These are phyloP conservation scores for Acorus gramineus DNA, from an alignment of 106 monocot genomes.

Conservation along the genomic window DNA sequence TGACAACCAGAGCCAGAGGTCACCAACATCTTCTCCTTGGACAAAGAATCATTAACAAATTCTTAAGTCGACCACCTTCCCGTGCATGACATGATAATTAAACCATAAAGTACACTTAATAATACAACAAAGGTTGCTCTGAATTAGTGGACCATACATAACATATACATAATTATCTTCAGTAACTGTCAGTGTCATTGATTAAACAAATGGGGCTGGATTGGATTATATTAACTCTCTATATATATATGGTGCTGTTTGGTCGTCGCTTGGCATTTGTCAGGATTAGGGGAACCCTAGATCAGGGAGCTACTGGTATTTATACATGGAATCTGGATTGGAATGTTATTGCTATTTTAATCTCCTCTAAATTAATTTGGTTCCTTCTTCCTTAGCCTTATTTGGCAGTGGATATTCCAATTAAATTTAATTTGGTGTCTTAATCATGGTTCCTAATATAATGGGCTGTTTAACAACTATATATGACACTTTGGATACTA, in stretches of 20 bases:
- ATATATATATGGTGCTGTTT: no score
- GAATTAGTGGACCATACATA: neutral
- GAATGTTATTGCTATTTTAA: neutral
- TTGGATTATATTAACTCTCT: no score
- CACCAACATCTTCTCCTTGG: conserved; percentile 4
- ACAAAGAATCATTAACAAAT: no score
- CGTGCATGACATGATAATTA: no score
- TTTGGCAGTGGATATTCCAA: conserved; percentile 30
- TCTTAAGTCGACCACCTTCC: no score
- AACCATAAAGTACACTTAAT: no score
- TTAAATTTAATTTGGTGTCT: conserved; percentile 3
- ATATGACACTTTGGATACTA: neutral
- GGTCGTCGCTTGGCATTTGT: no score
- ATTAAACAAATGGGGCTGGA: no score
- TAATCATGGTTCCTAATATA: neutral
- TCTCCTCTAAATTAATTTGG: neutral
- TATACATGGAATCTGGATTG: neutral
- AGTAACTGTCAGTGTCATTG: conserved; percentile 5
- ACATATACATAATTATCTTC: no score
- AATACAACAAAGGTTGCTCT: neutral
- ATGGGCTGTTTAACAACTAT: conserved; percentile 1
- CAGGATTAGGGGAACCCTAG: conserved; percentile 4
- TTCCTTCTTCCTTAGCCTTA: conserved; percentile 21
- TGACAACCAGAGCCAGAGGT: conserved; percentile 19
- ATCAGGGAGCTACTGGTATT: conserved; percentile 5